Evolutionary conservation across 208 protist genomes (phyloP).

Genomic region (Acanthamoeba sp.): DNA sequence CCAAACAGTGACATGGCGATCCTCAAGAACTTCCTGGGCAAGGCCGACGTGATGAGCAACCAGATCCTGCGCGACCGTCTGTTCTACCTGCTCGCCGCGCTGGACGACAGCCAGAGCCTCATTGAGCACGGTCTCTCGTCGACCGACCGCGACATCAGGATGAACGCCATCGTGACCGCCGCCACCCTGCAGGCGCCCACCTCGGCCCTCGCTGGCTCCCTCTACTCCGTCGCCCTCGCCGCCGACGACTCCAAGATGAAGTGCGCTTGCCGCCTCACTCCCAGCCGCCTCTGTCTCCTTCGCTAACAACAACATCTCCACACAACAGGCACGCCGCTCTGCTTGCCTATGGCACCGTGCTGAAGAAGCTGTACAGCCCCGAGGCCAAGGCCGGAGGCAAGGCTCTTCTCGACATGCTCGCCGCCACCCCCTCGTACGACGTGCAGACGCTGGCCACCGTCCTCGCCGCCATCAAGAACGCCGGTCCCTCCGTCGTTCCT

Average conservation of each 20-base stretch:
- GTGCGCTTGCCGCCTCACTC: background rate
- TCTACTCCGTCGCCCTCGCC: background rate
- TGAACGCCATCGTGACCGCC: constrained; percentile 47
- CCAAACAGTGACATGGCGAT: background rate
- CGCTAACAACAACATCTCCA: no score
- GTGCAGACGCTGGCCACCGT: background rate
- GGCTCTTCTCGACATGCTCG: constrained; percentile 59
- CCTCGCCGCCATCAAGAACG: constrained; percentile 74
- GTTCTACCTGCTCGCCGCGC: constrained; percentile 64
- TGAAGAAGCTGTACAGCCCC: constrained; percentile 4
- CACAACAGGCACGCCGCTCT: constrained; percentile 50
- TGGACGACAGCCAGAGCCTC: background rate
- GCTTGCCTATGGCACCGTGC: constrained; percentile 21
- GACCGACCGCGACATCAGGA: background rate
- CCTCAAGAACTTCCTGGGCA: background rate
- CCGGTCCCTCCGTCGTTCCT: constrained; percentile 58
- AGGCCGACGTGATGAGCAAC: constrained; percentile 9
- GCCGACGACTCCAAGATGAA: constrained; percentile 28
- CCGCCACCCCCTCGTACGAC: background rate
- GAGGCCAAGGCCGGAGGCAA: constrained; percentile 1
- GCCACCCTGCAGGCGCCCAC: background rate
- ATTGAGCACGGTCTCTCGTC: constrained; percentile 33
- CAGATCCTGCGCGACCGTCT: constrained; percentile 20
- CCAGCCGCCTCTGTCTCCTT: background rate
- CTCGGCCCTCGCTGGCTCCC: constrained; percentile 33